phyloP scores from a whole-genome alignment of 208 protist species.

The Wallacemonas sp. region DNA sequence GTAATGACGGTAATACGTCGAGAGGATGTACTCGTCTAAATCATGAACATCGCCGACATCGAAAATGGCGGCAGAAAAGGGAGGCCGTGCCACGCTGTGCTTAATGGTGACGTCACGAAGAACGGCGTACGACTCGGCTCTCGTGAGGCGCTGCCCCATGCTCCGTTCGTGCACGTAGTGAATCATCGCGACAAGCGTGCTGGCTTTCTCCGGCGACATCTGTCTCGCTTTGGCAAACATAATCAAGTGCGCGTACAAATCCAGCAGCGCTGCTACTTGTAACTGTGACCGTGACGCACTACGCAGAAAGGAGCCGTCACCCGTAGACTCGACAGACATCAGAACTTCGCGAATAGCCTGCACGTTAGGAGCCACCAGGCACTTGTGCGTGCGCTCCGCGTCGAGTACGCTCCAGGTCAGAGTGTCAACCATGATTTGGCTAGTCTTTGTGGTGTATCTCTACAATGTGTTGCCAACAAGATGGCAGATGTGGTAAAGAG shows the following conservation, averaged over 20 bases:
- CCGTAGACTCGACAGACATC: slow-evolving; percentile 27
- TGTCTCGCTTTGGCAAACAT: slow-evolving; percentile 66
- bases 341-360: slow-evolving; percentile 47
- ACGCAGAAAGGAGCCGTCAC: slow-evolving; percentile 22
- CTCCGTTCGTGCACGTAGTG: slow-evolving; percentile 64
- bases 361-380: slow-evolving; percentile 49
- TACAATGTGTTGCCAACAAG: too few relatives aligned
- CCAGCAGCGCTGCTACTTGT: slow-evolving; percentile 68
- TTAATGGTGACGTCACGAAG: slow-evolving; percentile 73
- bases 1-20: slow-evolving; percentile 90
- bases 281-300: background rate
- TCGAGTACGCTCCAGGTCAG: slow-evolving; percentile 71
- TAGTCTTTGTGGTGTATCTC: too few relatives aligned
- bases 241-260: slow-evolving; percentile 81
- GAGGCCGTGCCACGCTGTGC: slow-evolving; percentile 87
- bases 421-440: slow-evolving; percentile 9
- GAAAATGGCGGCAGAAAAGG: slow-evolving; percentile 86
- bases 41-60: slow-evolving; percentile 76
- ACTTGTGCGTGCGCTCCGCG: slow-evolving; percentile 53
- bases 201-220: slow-evolving; percentile 78
- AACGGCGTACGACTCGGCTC: slow-evolving; percentile 64
- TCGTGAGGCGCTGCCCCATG: slow-evolving; percentile 57
- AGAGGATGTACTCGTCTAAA: slow-evolving; percentile 85
- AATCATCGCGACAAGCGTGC: slow-evolving; percentile 78
- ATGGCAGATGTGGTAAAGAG: too few relatives aligned